phyloP scores from a whole-genome alignment of 78 protist genomes.

The Capsaspora owczarzaki region DNA sequence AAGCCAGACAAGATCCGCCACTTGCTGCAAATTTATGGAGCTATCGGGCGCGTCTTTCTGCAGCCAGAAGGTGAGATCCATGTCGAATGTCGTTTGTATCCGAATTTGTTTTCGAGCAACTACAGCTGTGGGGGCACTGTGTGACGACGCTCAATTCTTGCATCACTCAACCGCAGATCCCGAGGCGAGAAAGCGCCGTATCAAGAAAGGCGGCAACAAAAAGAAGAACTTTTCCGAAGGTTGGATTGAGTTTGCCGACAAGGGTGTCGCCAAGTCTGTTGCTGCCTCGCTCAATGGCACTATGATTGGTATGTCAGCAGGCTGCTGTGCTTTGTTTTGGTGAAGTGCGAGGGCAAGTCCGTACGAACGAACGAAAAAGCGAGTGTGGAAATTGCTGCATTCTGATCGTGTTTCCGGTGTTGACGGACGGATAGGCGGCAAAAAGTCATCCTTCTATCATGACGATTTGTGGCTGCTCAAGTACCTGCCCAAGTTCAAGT shows the following conservation, averaged over 20 bases:
- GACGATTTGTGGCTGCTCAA: constrained; percentile 74
- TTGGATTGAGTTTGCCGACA: constrained; percentile 79
- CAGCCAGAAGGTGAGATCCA: constrained; percentile 27
- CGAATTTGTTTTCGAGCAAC: too few species aligned
- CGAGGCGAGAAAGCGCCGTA: constrained; percentile 17
- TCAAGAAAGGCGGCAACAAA: constrained; percentile 40
- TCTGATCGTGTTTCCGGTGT: background rate
- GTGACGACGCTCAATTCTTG: background rate
- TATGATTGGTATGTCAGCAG: constrained; percentile 9
- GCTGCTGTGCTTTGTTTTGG: background rate
- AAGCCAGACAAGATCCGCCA: constrained; percentile 53
- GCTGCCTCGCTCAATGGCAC: constrained; percentile 52
- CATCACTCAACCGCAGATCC: background rate
- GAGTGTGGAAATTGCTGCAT: background rate
- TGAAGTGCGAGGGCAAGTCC: background rate
- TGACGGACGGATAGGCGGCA: constrained; percentile 46
- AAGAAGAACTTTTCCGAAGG: constrained; percentile 57
- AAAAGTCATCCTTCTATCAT: constrained; percentile 27
- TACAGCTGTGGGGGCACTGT: too few species aligned
- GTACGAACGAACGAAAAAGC: background rate
- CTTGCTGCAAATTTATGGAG: constrained; percentile 44
- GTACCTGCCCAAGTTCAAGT: constrained; percentile 75
- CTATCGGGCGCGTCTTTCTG: constrained; percentile 56
- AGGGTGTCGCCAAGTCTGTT: constrained; percentile 43
- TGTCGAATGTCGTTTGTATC: too few species aligned